Evolutionary conservation across 2,329 filamentous ascomycete species (phyloP).

Genomic region (Huntiella moniliformis): DNA sequence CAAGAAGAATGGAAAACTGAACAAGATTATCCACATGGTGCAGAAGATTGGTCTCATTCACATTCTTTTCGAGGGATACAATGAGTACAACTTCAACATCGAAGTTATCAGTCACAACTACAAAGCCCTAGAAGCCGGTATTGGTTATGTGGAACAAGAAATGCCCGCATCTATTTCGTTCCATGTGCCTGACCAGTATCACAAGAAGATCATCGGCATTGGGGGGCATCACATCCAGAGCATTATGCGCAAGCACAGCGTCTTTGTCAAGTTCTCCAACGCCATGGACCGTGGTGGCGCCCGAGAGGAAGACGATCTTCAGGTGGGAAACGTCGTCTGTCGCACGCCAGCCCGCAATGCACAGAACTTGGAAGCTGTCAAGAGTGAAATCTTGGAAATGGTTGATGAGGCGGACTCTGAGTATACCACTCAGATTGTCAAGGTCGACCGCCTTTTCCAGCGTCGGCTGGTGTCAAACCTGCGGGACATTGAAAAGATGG

Average conservation of each 20-base stretch:
- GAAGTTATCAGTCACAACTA: slow-evolving; percentile 87
- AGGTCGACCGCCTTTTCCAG: slow-evolving; percentile 87
- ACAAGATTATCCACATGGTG: slow-evolving; percentile 83
- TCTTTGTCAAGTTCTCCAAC: slow-evolving; percentile 98
- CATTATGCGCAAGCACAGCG: slow-evolving; percentile 99
- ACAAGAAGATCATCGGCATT: slow-evolving; percentile 98
- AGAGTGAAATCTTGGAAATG: slow-evolving; percentile 99
- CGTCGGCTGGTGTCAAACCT: slow-evolving; percentile 81
- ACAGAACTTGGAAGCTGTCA: slow-evolving; percentile 88
- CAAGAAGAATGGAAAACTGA: slow-evolving; percentile 99
- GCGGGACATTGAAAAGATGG: slow-evolving; percentile 75
- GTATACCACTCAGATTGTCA: slow-evolving; percentile 84
- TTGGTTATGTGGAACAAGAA: slow-evolving; percentile 89
- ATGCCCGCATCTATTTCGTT: slow-evolving; percentile 99
- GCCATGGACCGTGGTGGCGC: slow-evolving; percentile 92
- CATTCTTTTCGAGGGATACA: slow-evolving; percentile 97
- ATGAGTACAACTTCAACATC: slow-evolving; percentile 99
- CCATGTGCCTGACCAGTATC: slow-evolving; percentile 96
- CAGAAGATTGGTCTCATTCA: slow-evolving; percentile 82
- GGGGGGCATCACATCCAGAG: slow-evolving; percentile 96
- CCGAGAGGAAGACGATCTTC: slow-evolving; percentile 92
- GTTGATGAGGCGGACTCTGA: slow-evolving; percentile 93
- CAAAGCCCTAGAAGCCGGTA: slow-evolving; percentile 81
- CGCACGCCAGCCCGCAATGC: slow-evolving; percentile 93
- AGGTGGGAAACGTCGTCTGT: slow-evolving; percentile 97